Percentiles rank a stretch among this genome's conserved stretches.
These are phyloP conservation scores for Saccharomycopsis sp. DNA, from an alignment of 805 yeast species.

Conservation along the genomic window DNA sequence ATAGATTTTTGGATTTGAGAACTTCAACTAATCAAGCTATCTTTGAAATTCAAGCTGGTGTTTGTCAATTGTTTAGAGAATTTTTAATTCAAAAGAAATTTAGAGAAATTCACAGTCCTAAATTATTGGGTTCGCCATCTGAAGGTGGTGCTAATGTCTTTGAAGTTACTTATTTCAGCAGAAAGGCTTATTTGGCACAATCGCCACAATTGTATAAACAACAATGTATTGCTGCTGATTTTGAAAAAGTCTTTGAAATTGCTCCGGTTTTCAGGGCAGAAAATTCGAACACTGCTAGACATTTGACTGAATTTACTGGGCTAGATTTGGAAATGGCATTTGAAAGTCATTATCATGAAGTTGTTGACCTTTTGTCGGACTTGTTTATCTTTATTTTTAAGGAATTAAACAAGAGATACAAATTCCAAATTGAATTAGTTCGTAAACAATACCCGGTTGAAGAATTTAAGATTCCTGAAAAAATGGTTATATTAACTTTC, in stretches of 20 bases:
- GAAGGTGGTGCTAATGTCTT: slow-evolving; percentile 98
- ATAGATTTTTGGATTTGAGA: slow-evolving; percentile 93
- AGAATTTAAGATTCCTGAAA: slow-evolving; percentile 89
- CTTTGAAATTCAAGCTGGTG: slow-evolving; percentile 89
- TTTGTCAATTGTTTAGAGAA: slow-evolving; percentile 82
- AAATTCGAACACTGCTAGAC: slow-evolving; percentile 98
- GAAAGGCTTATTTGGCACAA: slow-evolving; percentile 91
- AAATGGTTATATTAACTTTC: slow-evolving; percentile 84
- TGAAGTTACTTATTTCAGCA: slow-evolving; percentile 87
- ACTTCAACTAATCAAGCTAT: slow-evolving; percentile 97
- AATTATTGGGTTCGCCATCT: slow-evolving; percentile 88
- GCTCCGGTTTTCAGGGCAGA: slow-evolving; percentile 99
- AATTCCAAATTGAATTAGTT: slow-evolving; percentile 78
- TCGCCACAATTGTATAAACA: slow-evolving; percentile 98
- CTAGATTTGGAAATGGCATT: slow-evolving; percentile 97
- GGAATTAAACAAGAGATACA: slow-evolving; percentile 73
- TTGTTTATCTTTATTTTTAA: slow-evolving; percentile 84
- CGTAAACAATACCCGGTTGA: slow-evolving; percentile 96
- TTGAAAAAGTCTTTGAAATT: slow-evolving; percentile 91
- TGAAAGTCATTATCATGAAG: slow-evolving; percentile 97
- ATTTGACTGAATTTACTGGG: slow-evolving; percentile 97
- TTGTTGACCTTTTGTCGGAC: slow-evolving; percentile 51
- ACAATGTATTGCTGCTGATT: slow-evolving; percentile 93
- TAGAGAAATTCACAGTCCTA: slow-evolving; percentile 94
- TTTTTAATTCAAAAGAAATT: slow-evolving; percentile 62